phyloP scores from a whole-genome alignment of 2,329 filamentous ascomycete species.

The Cercospora canescens region DNA sequence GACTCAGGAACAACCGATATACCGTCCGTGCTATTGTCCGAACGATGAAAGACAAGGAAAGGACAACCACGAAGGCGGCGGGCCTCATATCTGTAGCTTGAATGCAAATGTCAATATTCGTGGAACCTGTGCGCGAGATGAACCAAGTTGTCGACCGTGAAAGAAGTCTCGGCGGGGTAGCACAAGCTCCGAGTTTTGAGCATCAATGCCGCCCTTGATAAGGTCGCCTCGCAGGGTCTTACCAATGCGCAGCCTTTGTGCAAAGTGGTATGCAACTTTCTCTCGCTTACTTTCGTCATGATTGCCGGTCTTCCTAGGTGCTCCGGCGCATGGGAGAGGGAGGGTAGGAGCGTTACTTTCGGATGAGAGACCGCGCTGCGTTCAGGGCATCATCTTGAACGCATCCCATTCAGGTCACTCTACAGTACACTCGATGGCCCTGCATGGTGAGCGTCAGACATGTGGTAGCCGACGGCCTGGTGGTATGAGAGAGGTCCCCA shows the following conservation, averaged over 20 bases:
- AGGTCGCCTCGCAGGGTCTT: not conserved
- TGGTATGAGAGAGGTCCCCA: too few relatives aligned
- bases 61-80: not conserved
- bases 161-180: not conserved
- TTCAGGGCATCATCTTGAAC: not conserved
- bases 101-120: too few relatives aligned
- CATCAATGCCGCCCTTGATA: not conserved
- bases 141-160: too few relatives aligned
- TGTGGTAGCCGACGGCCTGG: too few relatives aligned
- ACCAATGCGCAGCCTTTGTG: not conserved
- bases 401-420: too few relatives aligned
- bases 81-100: not conserved
- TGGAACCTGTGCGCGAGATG: too few relatives aligned
- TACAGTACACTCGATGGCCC: too few relatives aligned
- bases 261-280: not conserved
- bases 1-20: not conserved
- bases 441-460: too few relatives aligned
- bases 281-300: not conserved
- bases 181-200: not conserved
- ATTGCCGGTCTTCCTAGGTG: not conserved
- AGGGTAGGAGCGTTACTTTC: not conserved
- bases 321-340: not conserved
- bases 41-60: not conserved
- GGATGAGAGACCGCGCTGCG: not conserved
- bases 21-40: not conserved